Percentiles rank a stretch among this genome's conserved stretches.
Evolutionary conservation across 768 basidiomycete genomes (phyloP).

Genomic region (Trametes elegans): DNA sequence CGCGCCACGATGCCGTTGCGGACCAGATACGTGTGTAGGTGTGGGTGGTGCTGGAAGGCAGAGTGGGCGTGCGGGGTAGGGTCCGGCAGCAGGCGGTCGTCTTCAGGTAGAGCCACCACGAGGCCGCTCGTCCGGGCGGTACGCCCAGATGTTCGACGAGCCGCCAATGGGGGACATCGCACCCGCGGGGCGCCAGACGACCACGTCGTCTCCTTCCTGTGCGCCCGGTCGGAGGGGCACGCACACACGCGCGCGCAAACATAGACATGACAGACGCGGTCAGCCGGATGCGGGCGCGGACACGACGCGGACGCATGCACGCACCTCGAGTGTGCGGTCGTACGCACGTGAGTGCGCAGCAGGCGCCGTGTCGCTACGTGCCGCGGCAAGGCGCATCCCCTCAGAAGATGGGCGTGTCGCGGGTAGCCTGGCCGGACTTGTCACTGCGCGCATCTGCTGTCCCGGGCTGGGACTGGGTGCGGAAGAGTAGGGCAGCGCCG

Average conservation of each 20-base stretch:
- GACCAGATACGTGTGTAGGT: not conserved
- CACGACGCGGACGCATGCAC: slow-evolving; percentile 6
- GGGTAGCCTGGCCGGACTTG: slow-evolving; percentile 6
- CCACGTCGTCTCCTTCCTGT: slow-evolving; percentile 20
- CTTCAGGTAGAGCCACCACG: slow-evolving; percentile 16
- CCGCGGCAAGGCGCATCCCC: slow-evolving; percentile 5
- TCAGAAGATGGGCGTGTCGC: slow-evolving; percentile 13
- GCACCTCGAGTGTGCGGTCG: slow-evolving; percentile 20
- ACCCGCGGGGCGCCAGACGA: slow-evolving; percentile 11
- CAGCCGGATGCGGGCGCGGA: slow-evolving; percentile 10
- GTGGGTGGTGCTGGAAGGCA: no score
- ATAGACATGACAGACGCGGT: no score
- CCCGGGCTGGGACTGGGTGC: not conserved
- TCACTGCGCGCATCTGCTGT: not conserved
- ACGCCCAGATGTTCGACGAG: slow-evolving; percentile 18
- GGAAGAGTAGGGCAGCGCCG: not conserved
- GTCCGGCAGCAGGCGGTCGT: no score
- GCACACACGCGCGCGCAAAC: no score
- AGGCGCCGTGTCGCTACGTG: slow-evolving; percentile 11
- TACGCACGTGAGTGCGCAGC: slow-evolving; percentile 16
- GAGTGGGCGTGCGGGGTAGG: not conserved
- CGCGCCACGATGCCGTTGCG: not conserved
- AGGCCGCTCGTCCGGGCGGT: slow-evolving; percentile 19
- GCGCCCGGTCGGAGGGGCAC: not conserved
- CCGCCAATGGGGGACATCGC: not conserved